Percentiles rank a stretch among this genome's conserved stretches.
phyloP scores from a whole-genome alignment of 2,329 filamentous ascomycete genomes.

The Aspergillus sp. region DNA sequence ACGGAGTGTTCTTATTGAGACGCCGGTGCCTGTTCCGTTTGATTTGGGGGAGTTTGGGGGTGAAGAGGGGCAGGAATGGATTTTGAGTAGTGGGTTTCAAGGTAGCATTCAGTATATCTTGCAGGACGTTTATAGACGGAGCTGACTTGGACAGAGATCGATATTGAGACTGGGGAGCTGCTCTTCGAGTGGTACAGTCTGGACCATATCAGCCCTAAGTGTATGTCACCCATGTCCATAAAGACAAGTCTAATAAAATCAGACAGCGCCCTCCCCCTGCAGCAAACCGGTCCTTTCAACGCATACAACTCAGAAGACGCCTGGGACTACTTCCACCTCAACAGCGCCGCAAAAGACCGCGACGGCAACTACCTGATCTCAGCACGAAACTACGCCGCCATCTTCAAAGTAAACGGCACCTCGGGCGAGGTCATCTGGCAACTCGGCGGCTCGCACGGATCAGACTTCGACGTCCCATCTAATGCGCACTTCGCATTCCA shows the following conservation, averaged over 20 bases:
- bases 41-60: conserved; percentile 50
- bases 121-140: too few species aligned
- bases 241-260: neutral
- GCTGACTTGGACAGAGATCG: conserved; percentile 27
- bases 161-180: conserved; percentile 55
- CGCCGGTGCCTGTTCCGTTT: conserved; percentile 52
- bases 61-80: conserved; percentile 53
- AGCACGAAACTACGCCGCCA: conserved; percentile 40
- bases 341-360: conserved; percentile 40
- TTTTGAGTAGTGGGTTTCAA: conserved; percentile 56
- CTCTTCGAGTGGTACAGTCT: conserved; percentile 61
- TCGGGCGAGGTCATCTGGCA: conserved; percentile 2
- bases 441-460: neutral
- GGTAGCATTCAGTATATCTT: conserved; percentile 30
- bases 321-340: conserved; percentile 56
- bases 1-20: conserved; percentile 53
- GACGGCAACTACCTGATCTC: conserved; percentile 52
- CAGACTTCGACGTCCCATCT: neutral
- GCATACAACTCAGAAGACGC: conserved; percentile 39
- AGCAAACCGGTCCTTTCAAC: conserved; percentile 43
- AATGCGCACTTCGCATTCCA: neutral
- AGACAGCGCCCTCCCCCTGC: conserved; percentile 50
- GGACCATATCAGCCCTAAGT: conserved; percentile 53
- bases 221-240: conserved; percentile 28
- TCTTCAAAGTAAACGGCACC: conserved; percentile 2